These are phyloP conservation scores for Narthecium ossifragum DNA, from an alignment of 106 monocot species.

Conservation along the genomic window DNA sequence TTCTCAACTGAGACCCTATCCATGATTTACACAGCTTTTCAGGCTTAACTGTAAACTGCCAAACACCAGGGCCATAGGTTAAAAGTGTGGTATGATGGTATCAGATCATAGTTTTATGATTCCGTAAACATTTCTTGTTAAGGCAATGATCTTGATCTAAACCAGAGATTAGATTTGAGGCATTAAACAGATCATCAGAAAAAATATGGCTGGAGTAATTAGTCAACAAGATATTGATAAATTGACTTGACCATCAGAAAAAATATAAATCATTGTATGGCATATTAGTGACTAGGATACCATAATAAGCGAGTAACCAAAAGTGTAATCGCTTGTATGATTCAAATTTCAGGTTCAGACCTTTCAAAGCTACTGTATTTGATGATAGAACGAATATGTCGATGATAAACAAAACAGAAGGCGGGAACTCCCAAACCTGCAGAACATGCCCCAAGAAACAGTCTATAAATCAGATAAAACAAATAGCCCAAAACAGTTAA, in stretches of 20 bases:
- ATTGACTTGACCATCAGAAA: not conserved
- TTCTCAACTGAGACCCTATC: no score
- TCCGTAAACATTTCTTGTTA: no score
- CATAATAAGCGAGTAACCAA: not conserved
- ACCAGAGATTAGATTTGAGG: no score
- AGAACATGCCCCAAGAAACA: no score
- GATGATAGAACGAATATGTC: conserved; percentile 81
- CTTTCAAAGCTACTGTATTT: conserved; percentile 71
- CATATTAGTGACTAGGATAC: no score
- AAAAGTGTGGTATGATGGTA: no score
- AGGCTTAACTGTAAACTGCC: no score
- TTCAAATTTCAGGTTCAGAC: conserved; percentile 19
- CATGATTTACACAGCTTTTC: no score
- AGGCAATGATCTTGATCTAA: no score
- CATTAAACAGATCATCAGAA: not conserved
- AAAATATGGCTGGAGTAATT: not conserved
- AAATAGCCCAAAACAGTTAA: not conserved
- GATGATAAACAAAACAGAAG: conserved; percentile 50
- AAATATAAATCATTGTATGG: not conserved
- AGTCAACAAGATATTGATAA: not conserved
- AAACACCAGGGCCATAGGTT: no score
- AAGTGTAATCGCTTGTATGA: not conserved
- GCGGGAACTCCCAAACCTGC: conserved; percentile 94
- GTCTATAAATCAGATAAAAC: no score
- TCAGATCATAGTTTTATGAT: no score